phyloP scores from a whole-genome alignment of 1,284 basidiomycete genomes.

The Wallemia mellicola region DNA sequence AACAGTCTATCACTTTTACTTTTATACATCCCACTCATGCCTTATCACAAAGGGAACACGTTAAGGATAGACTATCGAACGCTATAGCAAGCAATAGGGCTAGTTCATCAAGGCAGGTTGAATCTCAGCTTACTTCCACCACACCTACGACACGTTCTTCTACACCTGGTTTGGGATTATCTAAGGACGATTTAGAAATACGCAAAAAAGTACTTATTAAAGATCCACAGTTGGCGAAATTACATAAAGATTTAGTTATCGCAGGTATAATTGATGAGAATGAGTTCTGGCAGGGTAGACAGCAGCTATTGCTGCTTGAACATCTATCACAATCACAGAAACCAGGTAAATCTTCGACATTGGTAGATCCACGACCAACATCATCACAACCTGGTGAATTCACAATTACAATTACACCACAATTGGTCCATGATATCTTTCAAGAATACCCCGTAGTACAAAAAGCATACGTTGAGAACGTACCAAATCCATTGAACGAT shows the following conservation, averaged over 20 bases:
- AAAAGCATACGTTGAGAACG: conserved; percentile 71
- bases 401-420: conserved; percentile 70
- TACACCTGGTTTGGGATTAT: conserved; percentile 28
- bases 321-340: conserved; percentile 21
- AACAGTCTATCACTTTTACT: conserved; percentile 42
- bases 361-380: conserved; percentile 68
- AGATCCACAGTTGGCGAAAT: conserved; percentile 36
- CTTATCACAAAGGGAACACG: conserved; percentile 32
- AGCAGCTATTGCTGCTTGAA: conserved; percentile 8
- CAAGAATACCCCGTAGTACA: conserved; percentile 89
- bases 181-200: conserved; percentile 14
- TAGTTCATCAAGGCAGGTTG: conserved; percentile 1
- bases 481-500: conserved; percentile 58
- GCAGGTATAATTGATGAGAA: conserved; percentile 54
- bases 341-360: conserved; percentile 49
- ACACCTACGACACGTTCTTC: conserved; percentile 21
- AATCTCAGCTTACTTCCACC: neutral
- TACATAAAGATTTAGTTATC: conserved; percentile 65
- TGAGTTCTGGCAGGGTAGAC: conserved; percentile 78
- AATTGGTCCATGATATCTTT: conserved; percentile 80
- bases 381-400: conserved; percentile 46
- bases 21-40: conserved; percentile 35
- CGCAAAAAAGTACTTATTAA: conserved; percentile 48
- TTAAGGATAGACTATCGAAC: conserved; percentile 40
- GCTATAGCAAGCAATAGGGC: conserved; percentile 33